These are phyloP conservation scores for Cornus florida DNA, from an alignment of 148 eudicot species.

Conservation along the genomic window DNA sequence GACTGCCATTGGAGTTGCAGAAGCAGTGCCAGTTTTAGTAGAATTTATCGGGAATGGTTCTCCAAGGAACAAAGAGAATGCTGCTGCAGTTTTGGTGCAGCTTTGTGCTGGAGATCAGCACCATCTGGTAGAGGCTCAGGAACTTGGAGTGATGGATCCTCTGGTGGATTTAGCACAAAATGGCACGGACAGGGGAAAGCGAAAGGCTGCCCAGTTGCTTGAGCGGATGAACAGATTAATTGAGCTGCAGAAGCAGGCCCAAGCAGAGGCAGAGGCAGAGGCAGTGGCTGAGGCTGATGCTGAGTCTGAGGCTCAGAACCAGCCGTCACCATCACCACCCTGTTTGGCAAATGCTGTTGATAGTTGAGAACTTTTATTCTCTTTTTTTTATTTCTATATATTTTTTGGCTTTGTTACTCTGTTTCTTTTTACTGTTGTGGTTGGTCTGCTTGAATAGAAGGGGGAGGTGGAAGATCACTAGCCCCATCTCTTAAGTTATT, in stretches of 20 bases:
- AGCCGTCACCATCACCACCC: not conserved
- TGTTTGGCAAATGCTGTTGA: conserved; percentile 28
- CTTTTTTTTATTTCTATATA: not conserved
- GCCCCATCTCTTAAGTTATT: conserved; percentile 28
- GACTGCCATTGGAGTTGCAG: conserved; percentile 70
- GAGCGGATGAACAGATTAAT: conserved; percentile 66
- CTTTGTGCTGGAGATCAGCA: conserved; percentile 75
- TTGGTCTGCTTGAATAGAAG: conserved; percentile 23
- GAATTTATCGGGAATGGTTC: conserved; percentile 78
- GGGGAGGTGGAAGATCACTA: conserved; percentile 78
- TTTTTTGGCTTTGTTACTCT: conserved; percentile 16
- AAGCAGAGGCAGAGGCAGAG: conserved; percentile 26
- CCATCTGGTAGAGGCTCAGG: conserved; percentile 58
- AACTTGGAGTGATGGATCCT: conserved; percentile 55
- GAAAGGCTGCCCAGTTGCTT: conserved; percentile 79
- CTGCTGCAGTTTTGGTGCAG: conserved; percentile 87
- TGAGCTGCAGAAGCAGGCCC: conserved; percentile 66
- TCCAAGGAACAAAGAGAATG: conserved; percentile 91
- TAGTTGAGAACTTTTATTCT: conserved; percentile 24
- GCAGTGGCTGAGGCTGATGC: conserved; percentile 34
- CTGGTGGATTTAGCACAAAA: conserved; percentile 59
- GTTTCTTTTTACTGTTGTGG: conserved; percentile 20
- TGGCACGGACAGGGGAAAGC: conserved; percentile 88
- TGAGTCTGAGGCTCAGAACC: conserved; percentile 17
- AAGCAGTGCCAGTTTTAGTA: conserved; percentile 78